These are phyloP conservation scores for Cymbopogon citratus DNA, from an alignment of 176 grass and related monocot genomes.

Conservation along the genomic window DNA sequence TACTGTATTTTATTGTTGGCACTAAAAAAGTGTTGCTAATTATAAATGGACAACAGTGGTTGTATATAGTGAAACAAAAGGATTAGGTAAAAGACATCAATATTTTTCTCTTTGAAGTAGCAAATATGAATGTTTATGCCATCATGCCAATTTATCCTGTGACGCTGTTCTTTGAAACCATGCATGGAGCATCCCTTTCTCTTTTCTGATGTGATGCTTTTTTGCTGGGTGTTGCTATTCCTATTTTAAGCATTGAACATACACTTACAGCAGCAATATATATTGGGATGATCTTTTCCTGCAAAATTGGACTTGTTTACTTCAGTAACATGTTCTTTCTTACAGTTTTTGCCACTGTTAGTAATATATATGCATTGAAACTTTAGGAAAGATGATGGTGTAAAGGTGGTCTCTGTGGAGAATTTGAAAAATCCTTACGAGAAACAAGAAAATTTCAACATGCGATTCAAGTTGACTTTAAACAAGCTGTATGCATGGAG, in stretches of 20 bases:
- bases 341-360: not conserved
- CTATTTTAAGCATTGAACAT: not conserved
- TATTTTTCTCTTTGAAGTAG: not conserved
- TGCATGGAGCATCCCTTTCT: not conserved
- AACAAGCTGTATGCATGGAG: constrained; percentile 97
- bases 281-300: not conserved
- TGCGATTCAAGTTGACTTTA: constrained; percentile 86
- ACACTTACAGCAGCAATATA: not conserved
- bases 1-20: not conserved
- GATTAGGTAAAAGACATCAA: not conserved
- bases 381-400: constrained; percentile 89
- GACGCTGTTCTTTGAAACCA: not conserved
- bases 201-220: not conserved
- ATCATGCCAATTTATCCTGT: not conserved
- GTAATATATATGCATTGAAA: constrained; percentile 35
- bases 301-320: not conserved
- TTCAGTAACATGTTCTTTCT: not conserved
- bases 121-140: not conserved
- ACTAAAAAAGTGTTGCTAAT: constrained; percentile 10
- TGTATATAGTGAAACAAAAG: not conserved
- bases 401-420: constrained; percentile 81
- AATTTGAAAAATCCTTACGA: constrained; percentile 95
- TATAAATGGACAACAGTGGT: not conserved
- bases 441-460: constrained; percentile 84
- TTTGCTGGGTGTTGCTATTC: not conserved